Evolutionary conservation across 176 grass and related monocot species (phyloP), one percentile per base, ranked within the genome.

Genomic region (Juncus effusus): DNA sequence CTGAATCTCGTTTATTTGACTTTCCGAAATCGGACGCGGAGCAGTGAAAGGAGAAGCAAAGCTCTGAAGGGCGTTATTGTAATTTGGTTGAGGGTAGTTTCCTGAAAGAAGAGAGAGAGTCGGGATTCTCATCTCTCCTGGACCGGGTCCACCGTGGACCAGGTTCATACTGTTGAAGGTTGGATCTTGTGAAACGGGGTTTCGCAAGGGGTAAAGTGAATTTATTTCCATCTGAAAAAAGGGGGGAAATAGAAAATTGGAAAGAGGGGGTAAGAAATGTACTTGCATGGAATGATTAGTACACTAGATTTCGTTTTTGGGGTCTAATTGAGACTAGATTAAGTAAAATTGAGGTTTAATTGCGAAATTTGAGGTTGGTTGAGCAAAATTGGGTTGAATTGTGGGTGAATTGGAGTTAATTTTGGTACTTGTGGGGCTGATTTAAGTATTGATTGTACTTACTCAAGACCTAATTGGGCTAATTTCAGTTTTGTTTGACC

Each of bases 21-120:
- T 79, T 80, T 50, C 82, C 6, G 77, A 40, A 74, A 76, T 63
- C 42, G 79, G 55, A 39, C 41, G 16, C 1, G 40, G 57, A 51
- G 15, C 42, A 16, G 70, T 13, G 8, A 16, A 13, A 7, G 71
- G 62, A 36, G 2, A 47, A 47, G 76, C n/a, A 51, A 65, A 57
- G 61, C 59, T 54, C 62, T 56, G 63, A 52, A 68, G 76, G 52
- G 42, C 63, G 63, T 82, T 89, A 69, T 64, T 68, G 0, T 45
- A 37, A 54, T 13, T 79, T 28, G 45, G 55, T 63, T 57, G 44
- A 58, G 74, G 70, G 64, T 83, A 67, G 6, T 66, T 84, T 11
- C 71, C 84, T 10, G 77, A 75, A 10, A 80, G 11, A 0, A 82
- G 80, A 54, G 83, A 47, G 13, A 96, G 74, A 75, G 78, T 59